Conservation (phyloP, 2,329 filamentous ascomycete genomes). For the Colletotrichum musicola region DNA sequence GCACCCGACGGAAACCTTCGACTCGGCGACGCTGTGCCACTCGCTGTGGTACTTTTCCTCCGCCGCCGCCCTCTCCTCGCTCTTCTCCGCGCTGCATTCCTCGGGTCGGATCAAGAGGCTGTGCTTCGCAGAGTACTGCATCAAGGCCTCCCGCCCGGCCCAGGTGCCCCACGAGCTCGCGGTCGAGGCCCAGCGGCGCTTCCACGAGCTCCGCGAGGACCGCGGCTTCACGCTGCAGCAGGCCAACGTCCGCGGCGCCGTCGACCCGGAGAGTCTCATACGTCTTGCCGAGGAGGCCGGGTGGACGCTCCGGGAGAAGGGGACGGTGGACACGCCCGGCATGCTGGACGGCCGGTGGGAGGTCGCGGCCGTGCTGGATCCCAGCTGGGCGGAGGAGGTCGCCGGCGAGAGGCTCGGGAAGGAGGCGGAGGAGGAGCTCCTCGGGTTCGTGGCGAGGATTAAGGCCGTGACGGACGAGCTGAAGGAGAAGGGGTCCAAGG, state of each 20-base stretch:
- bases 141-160: background rate
- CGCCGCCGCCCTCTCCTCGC: background rate
- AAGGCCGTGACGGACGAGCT: slow-evolving; percentile 5
- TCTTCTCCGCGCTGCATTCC: slow-evolving; percentile 11
- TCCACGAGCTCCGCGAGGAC: slow-evolving; percentile 12
- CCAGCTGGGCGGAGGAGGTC: slow-evolving; percentile 20
- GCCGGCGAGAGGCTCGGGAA: slow-evolving; percentile 3
- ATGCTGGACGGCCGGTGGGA: slow-evolving; percentile 36
- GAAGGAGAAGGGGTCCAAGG: slow-evolving; percentile 9
- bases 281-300: slow-evolving; percentile 19
- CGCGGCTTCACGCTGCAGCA: slow-evolving; percentile 4
- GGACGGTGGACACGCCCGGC: slow-evolving; percentile 25
- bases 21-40: slow-evolving; percentile 30
- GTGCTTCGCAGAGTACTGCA: slow-evolving; percentile 34
- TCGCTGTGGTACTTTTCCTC: slow-evolving; percentile 37
- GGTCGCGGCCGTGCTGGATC: slow-evolving; percentile 27
- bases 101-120: background rate
- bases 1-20: background rate
- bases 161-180: slow-evolving; percentile 35
- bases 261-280: slow-evolving; percentile 25
- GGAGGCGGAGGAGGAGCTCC: slow-evolving; percentile 28
- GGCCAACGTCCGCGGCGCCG: slow-evolving; percentile 33
- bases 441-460: slow-evolving; percentile 11
- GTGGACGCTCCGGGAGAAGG: slow-evolving; percentile 24
- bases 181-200: slow-evolving; percentile 21